These are phyloP conservation scores for Hemileccinum impolitum DNA, from an alignment of 768 basidiomycete genomes.

Conservation along the genomic window DNA sequence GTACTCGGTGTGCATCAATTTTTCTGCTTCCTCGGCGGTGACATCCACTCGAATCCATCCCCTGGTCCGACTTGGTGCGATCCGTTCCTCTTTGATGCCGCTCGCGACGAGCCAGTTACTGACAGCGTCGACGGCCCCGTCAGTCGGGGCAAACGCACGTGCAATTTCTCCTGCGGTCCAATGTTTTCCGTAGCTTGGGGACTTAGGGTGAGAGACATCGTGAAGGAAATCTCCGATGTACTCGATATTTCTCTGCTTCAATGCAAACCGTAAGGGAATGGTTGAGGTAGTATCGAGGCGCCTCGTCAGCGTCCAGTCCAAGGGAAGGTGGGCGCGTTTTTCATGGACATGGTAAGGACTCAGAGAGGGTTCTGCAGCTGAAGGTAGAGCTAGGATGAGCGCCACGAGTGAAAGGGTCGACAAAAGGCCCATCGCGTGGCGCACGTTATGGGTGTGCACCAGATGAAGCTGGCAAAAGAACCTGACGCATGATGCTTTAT, in stretches of 20 bases:
- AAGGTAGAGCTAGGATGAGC: slow-evolving; percentile 12
- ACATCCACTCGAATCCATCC: slow-evolving; percentile 28
- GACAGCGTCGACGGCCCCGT: slow-evolving; percentile 22
- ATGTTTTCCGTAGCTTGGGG: slow-evolving; percentile 29
- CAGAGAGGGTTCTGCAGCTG: slow-evolving; percentile 13
- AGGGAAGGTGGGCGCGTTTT: slow-evolving; percentile 34
- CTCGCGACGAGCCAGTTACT: slow-evolving; percentile 26
- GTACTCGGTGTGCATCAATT: slow-evolving; percentile 32
- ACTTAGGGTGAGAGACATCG: slow-evolving; percentile 34
- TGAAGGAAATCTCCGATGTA: slow-evolving; percentile 23
- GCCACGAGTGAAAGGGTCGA: slow-evolving; percentile 1
- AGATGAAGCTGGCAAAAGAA: background rate
- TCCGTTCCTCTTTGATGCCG: slow-evolving; percentile 23
- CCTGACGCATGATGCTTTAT: too few species aligned
- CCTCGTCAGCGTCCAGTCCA: slow-evolving; percentile 36
- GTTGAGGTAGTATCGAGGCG: slow-evolving; percentile 31
- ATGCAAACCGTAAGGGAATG: slow-evolving; percentile 30
- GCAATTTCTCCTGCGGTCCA: slow-evolving; percentile 30
- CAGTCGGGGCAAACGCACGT: slow-evolving; percentile 25
- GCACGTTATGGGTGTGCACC: background rate
- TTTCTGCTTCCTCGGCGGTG: slow-evolving; percentile 32
- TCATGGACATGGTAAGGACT: slow-evolving; percentile 37
- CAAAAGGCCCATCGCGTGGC: slow-evolving; percentile 11
- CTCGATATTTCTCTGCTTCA: slow-evolving; percentile 31
- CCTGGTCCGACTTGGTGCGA: slow-evolving; percentile 13